phyloP scores from a whole-genome alignment of 1,284 basidiomycete genomes.

The Athelia sp. region DNA sequence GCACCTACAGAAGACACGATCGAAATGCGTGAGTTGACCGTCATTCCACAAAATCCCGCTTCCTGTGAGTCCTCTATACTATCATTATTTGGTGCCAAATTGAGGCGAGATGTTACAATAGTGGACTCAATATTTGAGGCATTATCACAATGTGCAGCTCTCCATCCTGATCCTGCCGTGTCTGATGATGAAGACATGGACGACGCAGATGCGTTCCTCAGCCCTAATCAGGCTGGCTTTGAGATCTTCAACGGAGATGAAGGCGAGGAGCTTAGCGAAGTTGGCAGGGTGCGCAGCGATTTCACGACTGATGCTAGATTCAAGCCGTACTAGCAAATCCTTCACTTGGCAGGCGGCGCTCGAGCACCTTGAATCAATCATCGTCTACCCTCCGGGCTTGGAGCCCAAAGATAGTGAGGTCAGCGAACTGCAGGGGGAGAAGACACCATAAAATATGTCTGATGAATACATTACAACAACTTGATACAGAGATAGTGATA shows the following conservation, averaged over 20 bases:
- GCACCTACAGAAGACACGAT: conserved; percentile 40
- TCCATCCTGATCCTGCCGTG: conserved; percentile 76
- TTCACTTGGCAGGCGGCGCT: conserved; percentile 56
- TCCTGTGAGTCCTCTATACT: conserved; percentile 46
- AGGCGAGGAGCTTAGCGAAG: conserved; percentile 70
- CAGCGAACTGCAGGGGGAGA: neutral
- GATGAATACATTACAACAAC: neutral
- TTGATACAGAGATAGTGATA: neutral
- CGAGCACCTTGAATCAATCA: conserved; percentile 71
- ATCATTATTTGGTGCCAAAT: conserved; percentile 6
- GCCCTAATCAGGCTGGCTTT: conserved; percentile 33
- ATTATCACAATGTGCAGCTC: conserved; percentile 82
- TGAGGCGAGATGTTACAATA: conserved; percentile 26
- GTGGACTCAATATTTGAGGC: conserved; percentile 88
- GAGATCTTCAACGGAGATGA: conserved; percentile 59
- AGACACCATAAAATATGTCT: neutral
- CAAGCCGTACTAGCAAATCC: conserved; percentile 74
- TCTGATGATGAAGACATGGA: conserved; percentile 45
- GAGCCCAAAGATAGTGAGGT: neutral
- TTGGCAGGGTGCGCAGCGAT: conserved; percentile 93
- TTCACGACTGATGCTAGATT: conserved; percentile 77
- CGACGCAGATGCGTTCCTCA: conserved; percentile 55
- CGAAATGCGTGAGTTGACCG: conserved; percentile 72
- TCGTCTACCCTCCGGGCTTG: conserved; percentile 40
- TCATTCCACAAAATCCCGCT: conserved; percentile 55